These are phyloP conservation scores for Euphorbia tirucalli DNA, from an alignment of 345 rosid genomes.

Conservation along the genomic window DNA sequence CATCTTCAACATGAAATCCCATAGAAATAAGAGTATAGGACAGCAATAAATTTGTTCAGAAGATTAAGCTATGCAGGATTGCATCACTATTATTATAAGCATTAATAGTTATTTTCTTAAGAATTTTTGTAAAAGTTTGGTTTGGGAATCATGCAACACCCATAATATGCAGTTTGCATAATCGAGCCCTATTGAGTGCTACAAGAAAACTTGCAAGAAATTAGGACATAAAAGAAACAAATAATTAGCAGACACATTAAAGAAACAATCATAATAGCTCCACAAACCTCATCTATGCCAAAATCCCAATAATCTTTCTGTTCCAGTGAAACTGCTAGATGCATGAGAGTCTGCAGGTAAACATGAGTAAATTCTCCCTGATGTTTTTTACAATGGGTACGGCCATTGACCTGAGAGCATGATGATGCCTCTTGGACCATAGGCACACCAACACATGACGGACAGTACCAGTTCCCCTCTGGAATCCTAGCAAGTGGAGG, in stretches of 20 bases:
- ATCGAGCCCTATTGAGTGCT: background rate
- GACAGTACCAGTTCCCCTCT: constrained; percentile 99
- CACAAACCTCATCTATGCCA: constrained; percentile 72
- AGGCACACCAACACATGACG: constrained; percentile 70
- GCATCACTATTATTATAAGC: background rate
- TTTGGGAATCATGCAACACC: background rate
- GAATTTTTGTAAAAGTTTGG: background rate
- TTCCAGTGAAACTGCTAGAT: constrained; percentile 58
- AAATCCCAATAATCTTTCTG: constrained; percentile 87
- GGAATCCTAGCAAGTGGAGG: constrained; percentile 97
- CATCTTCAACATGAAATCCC: background rate
- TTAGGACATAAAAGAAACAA: background rate
- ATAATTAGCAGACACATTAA: background rate
- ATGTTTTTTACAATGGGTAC: constrained; percentile 47
- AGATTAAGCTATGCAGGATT: background rate
- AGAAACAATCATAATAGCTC: constrained; percentile 4
- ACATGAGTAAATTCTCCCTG: constrained; percentile 69
- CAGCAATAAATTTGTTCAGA: background rate
- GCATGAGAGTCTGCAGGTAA: constrained; percentile 61
- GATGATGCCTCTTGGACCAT: constrained; percentile 47
- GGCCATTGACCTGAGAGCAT: constrained; percentile 43
- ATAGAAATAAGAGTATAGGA: background rate
- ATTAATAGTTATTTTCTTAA: background rate
- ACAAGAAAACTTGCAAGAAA: background rate
- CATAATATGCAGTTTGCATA: background rate